These are phyloP conservation scores for Nicotiana tabacum DNA, from an alignment of 257 asterid species.

Conservation along the genomic window DNA sequence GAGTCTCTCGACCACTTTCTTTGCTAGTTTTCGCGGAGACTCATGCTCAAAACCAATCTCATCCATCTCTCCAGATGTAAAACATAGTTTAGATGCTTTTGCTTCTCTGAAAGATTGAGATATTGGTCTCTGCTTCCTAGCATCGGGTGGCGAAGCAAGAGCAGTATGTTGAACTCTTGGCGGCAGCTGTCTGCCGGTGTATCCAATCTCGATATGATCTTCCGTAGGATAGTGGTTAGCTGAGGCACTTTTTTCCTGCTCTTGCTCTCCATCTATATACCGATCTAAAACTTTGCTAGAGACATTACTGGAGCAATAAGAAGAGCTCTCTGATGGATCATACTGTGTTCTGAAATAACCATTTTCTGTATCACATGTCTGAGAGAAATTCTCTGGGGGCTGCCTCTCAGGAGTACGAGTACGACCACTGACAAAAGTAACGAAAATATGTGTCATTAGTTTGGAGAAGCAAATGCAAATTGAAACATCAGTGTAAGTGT, in stretches of 20 bases:
- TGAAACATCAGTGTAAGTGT: neutral
- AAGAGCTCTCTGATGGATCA: constrained; percentile 72
- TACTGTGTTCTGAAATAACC: constrained; percentile 32
- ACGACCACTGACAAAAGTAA: constrained; percentile 38
- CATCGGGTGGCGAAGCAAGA: constrained; percentile 43
- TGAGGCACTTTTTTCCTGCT: constrained; percentile 37
- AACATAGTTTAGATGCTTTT: constrained; percentile 37
- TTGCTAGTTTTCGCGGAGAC: constrained; percentile 83
- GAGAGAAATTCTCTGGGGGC: constrained; percentile 30
- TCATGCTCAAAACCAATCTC: constrained; percentile 52
- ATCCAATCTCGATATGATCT: constrained; percentile 41
- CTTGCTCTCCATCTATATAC: constrained; percentile 89
- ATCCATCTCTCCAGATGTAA: constrained; percentile 43
- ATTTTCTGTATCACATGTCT: constrained; percentile 31
- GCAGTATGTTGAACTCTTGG: constrained; percentile 48
- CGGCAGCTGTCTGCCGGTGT: constrained; percentile 39
- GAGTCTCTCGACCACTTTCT: constrained; percentile 89
- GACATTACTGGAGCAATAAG: constrained; percentile 71
- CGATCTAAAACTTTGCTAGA: constrained; percentile 82
- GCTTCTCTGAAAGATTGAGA: constrained; percentile 72
- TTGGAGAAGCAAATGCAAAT: neutral
- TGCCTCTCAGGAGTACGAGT: constrained; percentile 80
- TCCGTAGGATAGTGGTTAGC: constrained; percentile 29
- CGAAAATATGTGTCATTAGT: neutral
- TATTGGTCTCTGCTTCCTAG: constrained; percentile 66